These are phyloP conservation scores for Rhodosporidiobolus sp. DNA, from an alignment of 768 basidiomycete species.

Conservation along the genomic window DNA sequence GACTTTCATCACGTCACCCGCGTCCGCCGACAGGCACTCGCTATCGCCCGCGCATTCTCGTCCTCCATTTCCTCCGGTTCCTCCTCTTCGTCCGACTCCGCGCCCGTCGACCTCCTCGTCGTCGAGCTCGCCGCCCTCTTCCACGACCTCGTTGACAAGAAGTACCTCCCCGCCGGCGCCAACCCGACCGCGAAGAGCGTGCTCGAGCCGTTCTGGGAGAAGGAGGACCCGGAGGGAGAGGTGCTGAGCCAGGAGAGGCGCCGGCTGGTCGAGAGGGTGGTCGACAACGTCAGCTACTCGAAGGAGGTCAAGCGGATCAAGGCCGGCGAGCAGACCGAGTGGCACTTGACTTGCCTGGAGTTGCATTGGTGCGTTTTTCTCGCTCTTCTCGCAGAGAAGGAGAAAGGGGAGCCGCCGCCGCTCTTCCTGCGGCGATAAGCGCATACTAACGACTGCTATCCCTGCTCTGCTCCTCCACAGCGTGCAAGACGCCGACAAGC, in stretches of 20 bases:
- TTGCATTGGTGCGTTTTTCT: conserved; percentile 31
- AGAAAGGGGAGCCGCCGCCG: no score
- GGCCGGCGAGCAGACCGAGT: conserved; percentile 9
- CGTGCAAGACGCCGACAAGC: conserved; percentile 40
- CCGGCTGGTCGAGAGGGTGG: conserved; percentile 22
- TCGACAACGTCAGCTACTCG: conserved; percentile 37
- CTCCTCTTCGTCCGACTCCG: not conserved
- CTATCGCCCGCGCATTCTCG: conserved; percentile 25
- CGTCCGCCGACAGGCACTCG: conserved; percentile 23
- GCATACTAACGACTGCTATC: no score
- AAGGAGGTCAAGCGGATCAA: conserved; percentile 31
- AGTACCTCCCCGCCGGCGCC: conserved; percentile 28
- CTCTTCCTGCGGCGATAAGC: not conserved
- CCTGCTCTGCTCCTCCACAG: not conserved
- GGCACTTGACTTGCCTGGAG: conserved; percentile 25
- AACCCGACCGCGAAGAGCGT: not conserved
- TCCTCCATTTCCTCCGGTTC: not conserved
- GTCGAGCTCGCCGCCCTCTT: conserved; percentile 39
- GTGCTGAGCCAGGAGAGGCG: not conserved
- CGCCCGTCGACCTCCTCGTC: conserved; percentile 29
- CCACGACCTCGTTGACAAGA: conserved; percentile 42
- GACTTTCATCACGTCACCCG: conserved; percentile 34
- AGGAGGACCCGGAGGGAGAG: not conserved
- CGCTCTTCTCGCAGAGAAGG: not conserved
- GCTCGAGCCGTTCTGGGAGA: conserved; percentile 9